phyloP scores from a whole-genome alignment of 192 early-diverging fungal species.

The Podila verticillata region DNA sequence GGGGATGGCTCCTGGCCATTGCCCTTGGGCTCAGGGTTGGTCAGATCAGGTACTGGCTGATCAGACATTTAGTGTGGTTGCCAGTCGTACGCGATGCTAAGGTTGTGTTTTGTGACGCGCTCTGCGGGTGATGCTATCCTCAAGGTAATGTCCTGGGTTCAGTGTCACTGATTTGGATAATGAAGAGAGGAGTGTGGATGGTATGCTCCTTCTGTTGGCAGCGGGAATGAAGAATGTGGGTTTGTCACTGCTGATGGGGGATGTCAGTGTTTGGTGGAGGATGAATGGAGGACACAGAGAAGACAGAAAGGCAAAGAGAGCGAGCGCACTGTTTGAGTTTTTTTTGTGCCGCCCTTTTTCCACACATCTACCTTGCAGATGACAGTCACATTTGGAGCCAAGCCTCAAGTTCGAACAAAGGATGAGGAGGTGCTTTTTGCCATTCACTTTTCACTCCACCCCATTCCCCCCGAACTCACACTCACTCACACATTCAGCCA shows the following conservation, averaged over 20 bases:
- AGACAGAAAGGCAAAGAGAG: too few relatives aligned
- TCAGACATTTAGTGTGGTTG: background rate
- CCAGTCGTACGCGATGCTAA: background rate
- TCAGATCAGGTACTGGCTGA: background rate
- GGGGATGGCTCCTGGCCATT: background rate
- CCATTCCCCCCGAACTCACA: background rate
- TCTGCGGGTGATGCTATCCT: background rate
- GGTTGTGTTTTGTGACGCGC: background rate
- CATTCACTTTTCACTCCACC: background rate
- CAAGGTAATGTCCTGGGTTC: background rate
- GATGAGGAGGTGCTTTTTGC: background rate
- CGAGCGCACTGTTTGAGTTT: too few relatives aligned
- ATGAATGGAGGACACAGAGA: too few relatives aligned
- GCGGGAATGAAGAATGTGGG: too few relatives aligned
- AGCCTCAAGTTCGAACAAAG: too few relatives aligned
- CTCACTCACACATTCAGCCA: slow-evolving; percentile 29
- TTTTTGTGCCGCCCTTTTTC: too few relatives aligned
- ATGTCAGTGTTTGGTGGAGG: too few relatives aligned
- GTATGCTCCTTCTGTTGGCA: too few relatives aligned
- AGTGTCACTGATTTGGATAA: background rate
- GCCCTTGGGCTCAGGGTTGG: background rate
- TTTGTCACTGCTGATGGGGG: too few relatives aligned
- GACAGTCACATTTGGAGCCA: too few relatives aligned
- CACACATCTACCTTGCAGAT: too few relatives aligned
- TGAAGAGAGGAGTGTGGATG: too few relatives aligned